These are phyloP conservation scores for Xerocomus alliaceus DNA, from an alignment of 1,284 basidiomycete species.

Conservation along the genomic window DNA sequence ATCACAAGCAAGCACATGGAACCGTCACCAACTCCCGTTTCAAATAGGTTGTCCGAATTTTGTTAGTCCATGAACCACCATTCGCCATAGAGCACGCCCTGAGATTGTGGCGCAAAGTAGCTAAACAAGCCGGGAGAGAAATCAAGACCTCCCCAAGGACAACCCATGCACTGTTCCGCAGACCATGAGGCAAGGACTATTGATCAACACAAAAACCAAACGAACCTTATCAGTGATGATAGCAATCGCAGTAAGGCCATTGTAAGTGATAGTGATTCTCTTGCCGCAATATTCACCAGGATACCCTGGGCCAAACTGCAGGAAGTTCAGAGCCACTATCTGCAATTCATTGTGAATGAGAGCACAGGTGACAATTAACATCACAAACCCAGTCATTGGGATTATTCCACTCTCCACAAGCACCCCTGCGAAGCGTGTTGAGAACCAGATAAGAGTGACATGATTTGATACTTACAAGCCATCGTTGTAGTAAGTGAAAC, in stretches of 20 bases:
- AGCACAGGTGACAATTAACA: not conserved
- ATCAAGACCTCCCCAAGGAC: constrained; percentile 79
- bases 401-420: constrained; percentile 57
- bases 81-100: constrained; percentile 61
- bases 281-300: constrained; percentile 68
- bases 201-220: constrained; percentile 3
- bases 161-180: constrained; percentile 66
- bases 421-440: constrained; percentile 48
- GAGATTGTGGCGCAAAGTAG: constrained; percentile 53
- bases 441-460: not conserved
- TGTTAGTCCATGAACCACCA: constrained; percentile 57
- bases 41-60: not conserved
- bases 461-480: constrained; percentile 54
- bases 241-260: constrained; percentile 64
- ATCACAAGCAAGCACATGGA: not conserved
- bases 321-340: constrained; percentile 53
- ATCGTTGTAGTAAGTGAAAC: constrained; percentile 60
- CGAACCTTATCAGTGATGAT: constrained; percentile 70
- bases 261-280: constrained; percentile 65
- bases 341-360: constrained; percentile 27
- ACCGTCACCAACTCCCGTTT: not conserved
- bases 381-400: constrained; percentile 58
- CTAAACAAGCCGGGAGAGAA: constrained; percentile 79
- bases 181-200: constrained; percentile 1
- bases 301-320: constrained; percentile 64